Evolutionary conservation across 495 filamentous ascomycete species (phyloP).

Genomic region (Bacidia rubella): DNA sequence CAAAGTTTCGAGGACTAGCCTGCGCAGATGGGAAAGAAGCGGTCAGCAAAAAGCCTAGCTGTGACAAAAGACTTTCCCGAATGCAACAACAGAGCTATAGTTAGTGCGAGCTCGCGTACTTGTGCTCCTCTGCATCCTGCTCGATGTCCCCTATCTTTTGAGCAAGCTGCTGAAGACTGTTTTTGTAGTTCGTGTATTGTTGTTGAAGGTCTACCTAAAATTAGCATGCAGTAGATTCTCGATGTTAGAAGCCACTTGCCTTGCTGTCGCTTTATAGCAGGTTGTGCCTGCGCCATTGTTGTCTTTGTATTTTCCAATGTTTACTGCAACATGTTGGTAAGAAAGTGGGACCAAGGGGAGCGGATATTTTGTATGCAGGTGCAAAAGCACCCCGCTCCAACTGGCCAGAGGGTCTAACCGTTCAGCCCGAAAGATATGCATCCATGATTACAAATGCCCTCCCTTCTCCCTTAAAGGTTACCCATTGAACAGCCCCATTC

Average conservation of each 20-base stretch:
- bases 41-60: constrained; percentile 8
- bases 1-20: constrained; percentile 91
- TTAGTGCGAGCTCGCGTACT: constrained; percentile 36
- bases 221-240: not conserved
- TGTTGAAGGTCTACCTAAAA: constrained; percentile 63
- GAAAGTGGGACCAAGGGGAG: too few species aligned
- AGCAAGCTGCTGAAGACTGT: constrained; percentile 81
- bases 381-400: too few species aligned
- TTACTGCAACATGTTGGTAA: too few species aligned
- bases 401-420: too few species aligned
- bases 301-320: not conserved
- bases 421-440: too few species aligned
- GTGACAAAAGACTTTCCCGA: not conserved
- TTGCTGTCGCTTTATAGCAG: not conserved
- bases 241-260: not conserved
- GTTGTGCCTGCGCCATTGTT: not conserved
- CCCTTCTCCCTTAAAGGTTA: too few species aligned
- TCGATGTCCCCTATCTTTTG: constrained; percentile 95
- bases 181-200: constrained; percentile 94
- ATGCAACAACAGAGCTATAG: not conserved
- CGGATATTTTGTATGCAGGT: too few species aligned
- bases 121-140: constrained; percentile 94
- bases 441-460: too few species aligned
- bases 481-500: too few species aligned
- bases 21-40: constrained; percentile 30